Percentiles rank a stretch among this genome's conserved stretches.
phyloP scores from a whole-genome alignment of 2,329 filamentous ascomycete genomes.

The Cryphonectria japonica region DNA sequence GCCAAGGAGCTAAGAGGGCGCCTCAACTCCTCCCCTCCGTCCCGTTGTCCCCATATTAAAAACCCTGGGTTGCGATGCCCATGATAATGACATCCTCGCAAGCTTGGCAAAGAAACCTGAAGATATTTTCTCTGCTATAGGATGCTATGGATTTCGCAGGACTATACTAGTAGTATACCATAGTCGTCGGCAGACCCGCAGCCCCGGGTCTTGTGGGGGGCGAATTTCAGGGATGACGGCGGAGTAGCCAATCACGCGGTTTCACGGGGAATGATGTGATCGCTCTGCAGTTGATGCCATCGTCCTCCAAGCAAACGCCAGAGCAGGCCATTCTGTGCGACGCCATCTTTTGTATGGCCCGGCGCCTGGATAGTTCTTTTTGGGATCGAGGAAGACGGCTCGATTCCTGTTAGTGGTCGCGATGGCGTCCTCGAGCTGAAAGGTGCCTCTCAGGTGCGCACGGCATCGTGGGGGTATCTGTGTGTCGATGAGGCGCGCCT shows the following conservation, averaged over 20 bases:
- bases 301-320: neutral
- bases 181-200: neutral
- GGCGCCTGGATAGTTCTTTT: neutral
- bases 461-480: neutral
- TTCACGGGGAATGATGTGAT: slow-evolving; percentile 12
- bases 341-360: neutral
- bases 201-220: neutral
- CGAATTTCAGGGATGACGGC: slow-evolving; percentile 7
- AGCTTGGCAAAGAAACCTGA: neutral
- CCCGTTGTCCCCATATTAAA: neutral
- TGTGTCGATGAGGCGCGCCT: neutral
- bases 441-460: neutral
- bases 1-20: slow-evolving; percentile 5
- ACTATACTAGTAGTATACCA: neutral
- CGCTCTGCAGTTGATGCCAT: slow-evolving; percentile 16
- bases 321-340: neutral
- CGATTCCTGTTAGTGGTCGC: neutral
- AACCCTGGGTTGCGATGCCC: too few relatives aligned
- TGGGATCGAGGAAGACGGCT: neutral
- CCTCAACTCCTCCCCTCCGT: neutral
- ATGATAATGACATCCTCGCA: neutral
- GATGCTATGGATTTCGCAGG: neutral
- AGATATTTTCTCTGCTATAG: neutral
- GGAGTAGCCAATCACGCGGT: slow-evolving; percentile 4
- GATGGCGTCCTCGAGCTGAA: neutral